Base-by-base conservation (phyloP, 192 early-diverging fungal species). In the Endogone sp. region DNA sequence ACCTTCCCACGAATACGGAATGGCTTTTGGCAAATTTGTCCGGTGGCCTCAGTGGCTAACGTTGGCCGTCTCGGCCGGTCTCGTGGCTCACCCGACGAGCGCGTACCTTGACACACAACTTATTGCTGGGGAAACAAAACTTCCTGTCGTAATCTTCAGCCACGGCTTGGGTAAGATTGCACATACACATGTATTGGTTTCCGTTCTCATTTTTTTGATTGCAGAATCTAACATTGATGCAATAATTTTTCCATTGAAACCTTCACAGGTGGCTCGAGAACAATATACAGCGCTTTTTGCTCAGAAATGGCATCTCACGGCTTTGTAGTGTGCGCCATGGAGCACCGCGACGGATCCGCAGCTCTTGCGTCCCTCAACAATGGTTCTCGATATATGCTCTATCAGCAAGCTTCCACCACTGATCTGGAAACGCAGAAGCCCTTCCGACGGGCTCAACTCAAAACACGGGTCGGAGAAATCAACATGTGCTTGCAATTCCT, bases 301-400 rank as follows among this genome's bases (percentile, higher is more conserved):
- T 56, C 62, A 3, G 62, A 71, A 4, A 60, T 71, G 27, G 63
- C 69, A 26, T 63, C 60, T 25, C 69, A 71, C 30, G 69, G 69
- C 2, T 57, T 64, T 2, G 59, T 71, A 24, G 69, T 71, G 6
- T 27, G 32, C 4, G 69, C 69, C n/a, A 71, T 71, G 2, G 69
- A 71, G 37, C 69, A 71, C 30, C 62, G 69, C 21, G 69, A 71
- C 29, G 54, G 69, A 31, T 71, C 69, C 4, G 69, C 37, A 0
- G 59, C 62, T 30, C 27, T 63, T 11, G 69, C 69, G 11, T n/a
- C n/a, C 11, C 11, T 56, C 55, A 56, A 13, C 11, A 13, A 56
- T 56, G 55, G 11, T 56, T n/a, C 55, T 56, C 55, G 11, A 56
- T n/a, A 11, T 56, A 56, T n/a, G 55, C 11, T n/a, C 11, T 13